phyloP scores from a whole-genome alignment of 352 stramenopile species.

The Peronospora belbahrii region DNA sequence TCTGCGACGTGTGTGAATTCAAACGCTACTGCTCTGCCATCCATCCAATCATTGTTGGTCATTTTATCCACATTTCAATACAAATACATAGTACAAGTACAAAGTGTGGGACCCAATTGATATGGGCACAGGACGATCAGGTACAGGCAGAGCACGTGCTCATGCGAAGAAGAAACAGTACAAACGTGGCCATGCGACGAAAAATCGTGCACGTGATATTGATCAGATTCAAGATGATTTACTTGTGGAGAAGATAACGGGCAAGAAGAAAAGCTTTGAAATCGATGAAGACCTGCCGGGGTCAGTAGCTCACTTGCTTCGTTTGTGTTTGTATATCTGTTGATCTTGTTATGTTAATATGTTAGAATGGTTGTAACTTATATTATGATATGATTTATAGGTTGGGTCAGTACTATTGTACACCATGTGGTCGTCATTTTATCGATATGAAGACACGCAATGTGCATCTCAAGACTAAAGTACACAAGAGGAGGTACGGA shows the following conservation, averaged over 20 bases:
- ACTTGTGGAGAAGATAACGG: slow-evolving; percentile 44
- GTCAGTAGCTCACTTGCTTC: slow-evolving; percentile 22
- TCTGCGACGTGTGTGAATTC: slow-evolving; percentile 16
- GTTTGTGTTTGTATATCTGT: too few species aligned
- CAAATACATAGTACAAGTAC: too few species aligned
- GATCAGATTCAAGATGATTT: slow-evolving; percentile 88
- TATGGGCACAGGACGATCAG: slow-evolving; percentile 34
- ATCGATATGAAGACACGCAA: slow-evolving; percentile 75
- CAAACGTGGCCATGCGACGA: slow-evolving; percentile 78
- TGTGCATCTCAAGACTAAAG: slow-evolving; percentile 75
- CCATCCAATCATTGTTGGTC: slow-evolving; percentile 17
- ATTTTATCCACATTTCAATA: too few species aligned
- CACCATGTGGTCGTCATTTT: slow-evolving; percentile 78
- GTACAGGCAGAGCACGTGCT: slow-evolving; percentile 49
- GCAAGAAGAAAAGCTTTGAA: slow-evolving; percentile 60
- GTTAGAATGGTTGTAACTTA: not conserved
- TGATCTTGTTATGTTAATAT: not conserved
- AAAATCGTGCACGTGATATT: slow-evolving; percentile 69
- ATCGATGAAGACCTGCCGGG: slow-evolving; percentile 80
- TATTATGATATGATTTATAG: slow-evolving; percentile 17
- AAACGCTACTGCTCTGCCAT: slow-evolving; percentile 17
- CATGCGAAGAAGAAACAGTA: slow-evolving; percentile 85
- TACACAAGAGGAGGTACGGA: slow-evolving; percentile 72
- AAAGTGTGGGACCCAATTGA: too few species aligned
- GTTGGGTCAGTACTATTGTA: slow-evolving; percentile 85